Evolutionary conservation across 257 asterid genomes (phyloP).

Genomic region (Capsicum chinense): DNA sequence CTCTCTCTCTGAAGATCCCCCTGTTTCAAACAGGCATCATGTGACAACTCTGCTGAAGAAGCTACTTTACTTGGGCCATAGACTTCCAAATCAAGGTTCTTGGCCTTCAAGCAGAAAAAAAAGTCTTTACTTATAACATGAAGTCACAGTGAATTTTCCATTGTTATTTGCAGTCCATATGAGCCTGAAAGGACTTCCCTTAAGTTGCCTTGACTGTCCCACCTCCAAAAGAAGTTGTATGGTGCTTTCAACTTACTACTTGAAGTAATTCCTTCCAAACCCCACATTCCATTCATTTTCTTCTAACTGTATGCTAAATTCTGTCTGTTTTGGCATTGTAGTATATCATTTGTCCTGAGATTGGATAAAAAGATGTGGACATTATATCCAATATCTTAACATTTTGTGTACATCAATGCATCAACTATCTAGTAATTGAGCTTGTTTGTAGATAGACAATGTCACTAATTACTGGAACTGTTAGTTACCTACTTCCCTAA

Average conservation of each 20-base stretch:
- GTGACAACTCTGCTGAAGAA: constrained; percentile 22
- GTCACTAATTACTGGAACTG: constrained; percentile 9
- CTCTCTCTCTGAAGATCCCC: neutral
- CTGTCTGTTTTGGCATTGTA: neutral
- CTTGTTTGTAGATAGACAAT: neutral
- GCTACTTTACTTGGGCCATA: neutral
- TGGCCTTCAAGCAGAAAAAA: neutral
- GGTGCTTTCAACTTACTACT: constrained; percentile 10
- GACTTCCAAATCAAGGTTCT: constrained; percentile 22
- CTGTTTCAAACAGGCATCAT: neutral
- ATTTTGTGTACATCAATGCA: neutral
- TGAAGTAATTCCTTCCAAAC: constrained; percentile 1
- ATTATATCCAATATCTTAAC: neutral
- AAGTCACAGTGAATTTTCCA: neutral
- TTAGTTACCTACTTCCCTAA: neutral
- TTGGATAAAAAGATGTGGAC: neutral
- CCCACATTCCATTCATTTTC: neutral
- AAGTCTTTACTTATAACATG: neutral
- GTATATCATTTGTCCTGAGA: constrained; percentile 3
- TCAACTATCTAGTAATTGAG: neutral
- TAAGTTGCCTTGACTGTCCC: constrained; percentile 13
- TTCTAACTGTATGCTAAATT: neutral
- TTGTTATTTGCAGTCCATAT: constrained; percentile 13
- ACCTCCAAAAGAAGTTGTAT: constrained; percentile 10
- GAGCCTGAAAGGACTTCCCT: constrained; percentile 1